Evolutionary conservation across 306 rosid genomes (phyloP), one percentile per base, ranked within the genome.

Genomic region (Prosopis cineraria): DNA sequence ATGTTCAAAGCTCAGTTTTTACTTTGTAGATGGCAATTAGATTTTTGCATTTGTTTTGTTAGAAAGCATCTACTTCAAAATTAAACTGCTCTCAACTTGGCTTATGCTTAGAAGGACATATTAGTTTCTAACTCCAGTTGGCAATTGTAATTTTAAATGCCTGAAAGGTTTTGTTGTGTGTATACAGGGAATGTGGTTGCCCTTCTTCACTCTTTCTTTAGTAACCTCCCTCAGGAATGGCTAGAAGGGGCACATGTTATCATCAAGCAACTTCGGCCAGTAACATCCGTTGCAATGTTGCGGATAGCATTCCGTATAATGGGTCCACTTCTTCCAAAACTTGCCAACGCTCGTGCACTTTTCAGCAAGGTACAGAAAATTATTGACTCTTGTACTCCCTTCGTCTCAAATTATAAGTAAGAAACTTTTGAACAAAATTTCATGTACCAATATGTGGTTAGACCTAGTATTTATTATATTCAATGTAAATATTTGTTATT

Each of bases 141-240:
- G 65, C 43, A 65, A 31, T 65, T 73, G 53, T 10, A 40, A 59
- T 60, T 40, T 44, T 22, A 37, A 31, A n/a, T 80, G 63, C 69
- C 72, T 68, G 64, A 68, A 77, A 68, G 59, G 64, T 58, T 80
- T 45, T 68, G 80, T 75, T 72, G 47, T 60, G 68, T 79, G 68
- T 67, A n/a, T n/a, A 25, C 88, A 92, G 98, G 98, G 73, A 95
- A 95, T 85, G 81, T 90, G 68, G 97, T 95, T 83, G 93, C 99
- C 20, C 89, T 95, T 77, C 99, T 95, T 44, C 99, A 95, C 87
- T 87, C 99, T 33, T 89, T 93, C 80, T 95, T 95, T 82, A 89
- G 97, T 87, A 95, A 93, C 83, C 97, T 95, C 67, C 97, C 99
- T 70, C 96, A 88, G 73, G 98, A 93, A 86, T 95, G 98, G 99